These are phyloP conservation scores for Ambrosia hybrid DNA, from an alignment of 140 eudicot genomes.

Conservation along the genomic window DNA sequence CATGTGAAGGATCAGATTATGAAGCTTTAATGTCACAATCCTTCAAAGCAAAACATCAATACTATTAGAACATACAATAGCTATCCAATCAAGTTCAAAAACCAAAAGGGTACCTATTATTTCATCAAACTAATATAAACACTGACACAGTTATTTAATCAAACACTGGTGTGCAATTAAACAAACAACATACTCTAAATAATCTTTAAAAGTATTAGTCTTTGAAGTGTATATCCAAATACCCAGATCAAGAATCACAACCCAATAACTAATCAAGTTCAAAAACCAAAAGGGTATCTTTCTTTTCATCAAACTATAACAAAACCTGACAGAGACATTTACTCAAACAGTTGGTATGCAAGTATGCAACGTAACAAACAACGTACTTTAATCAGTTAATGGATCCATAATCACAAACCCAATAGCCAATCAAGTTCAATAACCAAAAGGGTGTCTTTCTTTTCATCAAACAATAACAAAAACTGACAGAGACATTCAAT, in stretches of 20 bases:
- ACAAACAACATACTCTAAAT: slow-evolving; percentile 36
- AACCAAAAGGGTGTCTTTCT: not conserved
- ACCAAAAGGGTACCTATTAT: not conserved
- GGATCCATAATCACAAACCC: not conserved
- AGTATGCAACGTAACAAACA: not conserved
- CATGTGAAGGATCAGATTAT: slow-evolving; percentile 42
- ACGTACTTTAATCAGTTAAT: slow-evolving; percentile 28
- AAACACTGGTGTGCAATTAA: slow-evolving; percentile 5
- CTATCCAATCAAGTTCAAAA: slow-evolving; percentile 3
- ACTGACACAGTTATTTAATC: not conserved
- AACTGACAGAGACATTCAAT: too few relatives aligned
- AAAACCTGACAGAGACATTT: not conserved
- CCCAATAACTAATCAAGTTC: not conserved
- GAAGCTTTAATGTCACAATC: slow-evolving; percentile 26
- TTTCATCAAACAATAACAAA: not conserved
- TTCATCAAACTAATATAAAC: not conserved
- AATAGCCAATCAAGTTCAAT: slow-evolving; percentile 4
- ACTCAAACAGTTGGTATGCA: not conserved
- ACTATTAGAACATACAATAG: slow-evolving; percentile 3
- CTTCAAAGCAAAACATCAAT: slow-evolving; percentile 21
- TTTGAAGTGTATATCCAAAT: slow-evolving; percentile 39
- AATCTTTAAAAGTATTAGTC: slow-evolving; percentile 50
- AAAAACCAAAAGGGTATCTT: slow-evolving; percentile 1
- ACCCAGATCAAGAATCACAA: slow-evolving; percentile 18
- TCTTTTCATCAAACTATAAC: not conserved